Conservation (phyloP, 208 protist genomes). For the Trypanosoma rangeli region DNA sequence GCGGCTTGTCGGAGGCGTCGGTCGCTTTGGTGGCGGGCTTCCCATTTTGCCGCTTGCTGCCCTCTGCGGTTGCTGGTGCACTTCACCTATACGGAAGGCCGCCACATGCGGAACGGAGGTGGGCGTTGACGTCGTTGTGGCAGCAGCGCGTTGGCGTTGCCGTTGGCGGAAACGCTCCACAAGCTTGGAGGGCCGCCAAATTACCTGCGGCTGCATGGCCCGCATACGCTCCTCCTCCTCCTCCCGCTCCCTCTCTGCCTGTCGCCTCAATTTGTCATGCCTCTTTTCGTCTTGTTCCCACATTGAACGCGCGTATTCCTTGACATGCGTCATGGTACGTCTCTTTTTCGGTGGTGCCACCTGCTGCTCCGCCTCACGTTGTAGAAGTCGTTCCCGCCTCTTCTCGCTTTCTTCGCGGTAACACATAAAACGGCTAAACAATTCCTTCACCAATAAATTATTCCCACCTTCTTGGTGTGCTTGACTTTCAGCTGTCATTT, state of each 20-base stretch:
- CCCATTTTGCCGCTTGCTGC: constrained; percentile 9
- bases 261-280: constrained; percentile 27
- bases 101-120: not conserved
- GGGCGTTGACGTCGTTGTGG: not conserved
- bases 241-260: constrained; percentile 31
- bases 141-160: constrained; percentile 21
- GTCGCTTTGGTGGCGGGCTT: not conserved
- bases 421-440: constrained; percentile 21
- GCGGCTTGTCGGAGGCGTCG: not conserved
- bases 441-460: constrained; percentile 16
- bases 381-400: constrained; percentile 16
- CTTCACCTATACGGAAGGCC: not conserved
- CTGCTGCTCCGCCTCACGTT: constrained; percentile 17
- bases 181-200: constrained; percentile 30
- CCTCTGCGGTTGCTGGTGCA: not conserved
- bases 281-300: constrained; percentile 20
- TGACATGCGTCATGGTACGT: constrained; percentile 10
- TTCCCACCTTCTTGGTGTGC: constrained; percentile 11
- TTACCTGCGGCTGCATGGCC: constrained; percentile 9
- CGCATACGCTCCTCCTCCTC: constrained; percentile 20
- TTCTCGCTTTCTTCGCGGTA: constrained; percentile 23
- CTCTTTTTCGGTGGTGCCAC: constrained; percentile 2
- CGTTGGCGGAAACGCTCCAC: constrained; percentile 34
- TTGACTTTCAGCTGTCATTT: constrained; percentile 9
- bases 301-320: constrained; percentile 4